Evolutionary conservation across 768 basidiomycete genomes (phyloP), one percentile per base, ranked within the genome.

Genomic region (Russula sp.): DNA sequence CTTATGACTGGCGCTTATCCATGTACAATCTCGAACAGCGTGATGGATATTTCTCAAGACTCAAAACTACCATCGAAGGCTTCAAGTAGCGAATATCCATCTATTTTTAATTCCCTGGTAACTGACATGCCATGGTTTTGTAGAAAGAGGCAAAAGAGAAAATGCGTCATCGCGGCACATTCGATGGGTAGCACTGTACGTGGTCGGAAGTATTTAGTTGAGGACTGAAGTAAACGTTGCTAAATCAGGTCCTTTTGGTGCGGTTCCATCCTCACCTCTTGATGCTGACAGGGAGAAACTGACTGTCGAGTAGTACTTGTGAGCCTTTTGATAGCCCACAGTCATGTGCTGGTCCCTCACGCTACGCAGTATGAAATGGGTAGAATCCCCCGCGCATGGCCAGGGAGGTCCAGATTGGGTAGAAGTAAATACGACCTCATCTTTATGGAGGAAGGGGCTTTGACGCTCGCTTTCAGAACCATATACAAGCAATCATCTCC

Each of bases 1-100:
- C 91, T 14, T 97, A 97, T 70, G 94, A 97, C 69, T 98, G 94
- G 96, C 81, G 89, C 45, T 71, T 91, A 39, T 91, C 90, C 14
- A 92, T 84, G 73, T 87, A 84, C 73, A 98, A 99, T 71, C 83
- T 98, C 3, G 94, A 99, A 76, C 87, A 87, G 67, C 84, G 94
- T 18, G 94, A 95, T 70, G 87, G 88, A 0, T 95, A 94, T 72
- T 94, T 94, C 71, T 91, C 90, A 0, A 85, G 79, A 65, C 78
- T 95, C 37, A 96, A 95, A 74, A 69, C 77, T 4, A 86, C 82
- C 1, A 91, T 97, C 48, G 96, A 98, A 73, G 78, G 85, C 37
- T 83, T 91, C 68, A 86, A 82, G 84, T 89, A 20, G 39, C 44
- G 14, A n/a, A 34, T 22, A 35, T 16, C 48, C 34, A 32, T n/a